These are phyloP conservation scores for Paramecium tetraurelia DNA, from an alignment of 73 alveolate species.

Conservation along the genomic window DNA sequence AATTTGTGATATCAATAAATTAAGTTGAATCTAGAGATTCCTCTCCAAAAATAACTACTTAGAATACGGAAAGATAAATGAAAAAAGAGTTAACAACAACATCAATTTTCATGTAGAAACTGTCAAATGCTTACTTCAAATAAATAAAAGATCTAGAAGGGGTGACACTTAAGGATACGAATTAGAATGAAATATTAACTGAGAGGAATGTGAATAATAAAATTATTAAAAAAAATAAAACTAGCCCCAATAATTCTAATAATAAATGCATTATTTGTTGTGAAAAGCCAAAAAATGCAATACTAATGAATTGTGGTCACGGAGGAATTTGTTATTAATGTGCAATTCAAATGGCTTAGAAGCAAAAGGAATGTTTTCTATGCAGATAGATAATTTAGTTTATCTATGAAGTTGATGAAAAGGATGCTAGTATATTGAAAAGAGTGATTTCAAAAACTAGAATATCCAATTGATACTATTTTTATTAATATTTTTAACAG, in stretches of 20 bases:
- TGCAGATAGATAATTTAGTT: not conserved
- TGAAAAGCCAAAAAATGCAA: conserved; percentile 41
- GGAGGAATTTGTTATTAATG: conserved; percentile 46
- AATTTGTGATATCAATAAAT: not conserved
- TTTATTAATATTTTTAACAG: conserved; percentile 13
- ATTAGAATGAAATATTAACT: not conserved
- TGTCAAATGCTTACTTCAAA: not conserved
- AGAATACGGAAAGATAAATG: not conserved
- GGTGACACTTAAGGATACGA: not conserved
- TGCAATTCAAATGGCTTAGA: not conserved
- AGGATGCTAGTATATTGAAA: not conserved
- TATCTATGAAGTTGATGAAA: not conserved
- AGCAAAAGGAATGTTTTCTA: not conserved
- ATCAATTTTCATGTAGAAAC: not conserved
- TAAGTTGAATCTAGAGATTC: not conserved
- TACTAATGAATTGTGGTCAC: conserved; percentile 59
- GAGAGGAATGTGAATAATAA: not conserved
- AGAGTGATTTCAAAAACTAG: conserved; percentile 24
- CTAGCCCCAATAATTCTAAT: not conserved
- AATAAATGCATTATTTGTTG: conserved; percentile 39
- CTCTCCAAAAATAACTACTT: not conserved
- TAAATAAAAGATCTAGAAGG: not conserved
- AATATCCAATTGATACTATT: not conserved
- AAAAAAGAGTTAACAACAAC: not conserved
- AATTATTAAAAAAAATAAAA: not conserved